Conservation (phyloP, 441 rosid genomes). For the Dalechampia spathulata region DNA sequence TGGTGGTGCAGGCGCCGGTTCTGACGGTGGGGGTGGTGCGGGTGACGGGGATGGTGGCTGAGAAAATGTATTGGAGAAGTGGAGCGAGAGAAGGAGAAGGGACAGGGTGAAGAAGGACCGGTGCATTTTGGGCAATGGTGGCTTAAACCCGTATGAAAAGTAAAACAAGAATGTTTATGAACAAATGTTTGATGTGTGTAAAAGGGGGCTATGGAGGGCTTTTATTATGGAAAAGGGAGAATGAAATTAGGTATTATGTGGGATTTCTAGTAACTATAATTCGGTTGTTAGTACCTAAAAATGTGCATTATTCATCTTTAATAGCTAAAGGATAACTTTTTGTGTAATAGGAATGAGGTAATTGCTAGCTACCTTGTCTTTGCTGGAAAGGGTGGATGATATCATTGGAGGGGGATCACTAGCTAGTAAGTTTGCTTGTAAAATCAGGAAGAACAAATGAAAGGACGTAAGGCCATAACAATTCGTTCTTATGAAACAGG, state of each 20-base stretch:
- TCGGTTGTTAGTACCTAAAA: conserved; percentile 11
- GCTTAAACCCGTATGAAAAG: too few relatives aligned
- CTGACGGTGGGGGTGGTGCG: conserved; percentile 4
- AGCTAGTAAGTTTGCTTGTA: conserved; percentile 34
- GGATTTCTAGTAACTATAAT: conserved; percentile 12
- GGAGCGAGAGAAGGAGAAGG: conserved; percentile 29
- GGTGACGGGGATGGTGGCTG: conserved; percentile 25
- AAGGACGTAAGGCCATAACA: too few relatives aligned
- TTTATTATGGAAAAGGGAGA: conserved; percentile 18
- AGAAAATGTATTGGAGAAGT: conserved; percentile 24
- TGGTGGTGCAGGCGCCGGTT: conserved; percentile 6
- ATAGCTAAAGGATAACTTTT: too few relatives aligned
- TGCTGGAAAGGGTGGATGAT: conserved; percentile 22
- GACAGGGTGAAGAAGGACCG: conserved; percentile 8
- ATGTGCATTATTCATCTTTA: too few relatives aligned
- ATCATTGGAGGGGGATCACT: not conserved
- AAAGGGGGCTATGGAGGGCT: conserved; percentile 11
- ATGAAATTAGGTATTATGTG: conserved; percentile 21
- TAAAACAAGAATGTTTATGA: not conserved
- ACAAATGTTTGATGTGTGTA: conserved; percentile 15
- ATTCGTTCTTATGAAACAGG: too few relatives aligned
- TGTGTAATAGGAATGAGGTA: too few relatives aligned
- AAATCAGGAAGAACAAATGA: conserved; percentile 35
- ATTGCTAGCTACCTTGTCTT: conserved; percentile 18
- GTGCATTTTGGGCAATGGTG: conserved; percentile 14